Evolutionary conservation across 805 yeast species (phyloP).

Genomic region (Starmera dryadoides): DNA sequence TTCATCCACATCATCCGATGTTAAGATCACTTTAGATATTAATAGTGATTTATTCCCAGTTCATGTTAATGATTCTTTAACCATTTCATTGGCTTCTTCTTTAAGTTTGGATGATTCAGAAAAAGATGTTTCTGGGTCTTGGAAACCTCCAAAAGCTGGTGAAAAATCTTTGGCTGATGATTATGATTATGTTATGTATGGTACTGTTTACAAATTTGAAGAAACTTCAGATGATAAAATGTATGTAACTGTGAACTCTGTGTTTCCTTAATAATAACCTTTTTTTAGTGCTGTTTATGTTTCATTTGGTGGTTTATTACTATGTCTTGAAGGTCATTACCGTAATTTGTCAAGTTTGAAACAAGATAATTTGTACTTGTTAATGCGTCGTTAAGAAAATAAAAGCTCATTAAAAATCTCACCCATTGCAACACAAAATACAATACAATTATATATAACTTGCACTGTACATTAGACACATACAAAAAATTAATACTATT

Average conservation of each 20-base stretch:
- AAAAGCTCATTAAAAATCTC: neutral
- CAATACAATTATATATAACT: neutral
- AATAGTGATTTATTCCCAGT: slow-evolving; percentile 92
- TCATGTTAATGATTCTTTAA: slow-evolving; percentile 62
- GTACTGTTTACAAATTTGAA: slow-evolving; percentile 94
- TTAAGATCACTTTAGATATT: slow-evolving; percentile 80
- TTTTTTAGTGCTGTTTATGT: slow-evolving; percentile 66
- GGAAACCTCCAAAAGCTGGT: slow-evolving; percentile 64
- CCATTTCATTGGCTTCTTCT: slow-evolving; percentile 80
- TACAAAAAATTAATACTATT: too few relatives aligned
- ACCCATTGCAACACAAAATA: neutral
- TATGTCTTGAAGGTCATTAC: slow-evolving; percentile 93
- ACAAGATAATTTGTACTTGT: slow-evolving; percentile 88
- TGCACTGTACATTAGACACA: too few relatives aligned
- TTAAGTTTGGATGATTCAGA: slow-evolving; percentile 45
- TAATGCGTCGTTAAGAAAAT: slow-evolving; percentile 54
- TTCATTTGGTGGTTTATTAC: slow-evolving; percentile 90
- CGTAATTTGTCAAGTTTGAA: slow-evolving; percentile 81
- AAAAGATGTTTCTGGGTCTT: slow-evolving; percentile 36
- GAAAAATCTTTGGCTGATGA: slow-evolving; percentile 91
- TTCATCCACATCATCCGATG: slow-evolving; percentile 74
- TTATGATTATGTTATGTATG: slow-evolving; percentile 97
- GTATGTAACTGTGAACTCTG: slow-evolving; percentile 13
- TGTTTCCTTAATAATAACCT: slow-evolving; percentile 2
- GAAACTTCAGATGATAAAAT: slow-evolving; percentile 59